These are phyloP conservation scores for Mytilinidion resinicola DNA, from an alignment of 495 filamentous ascomycete species.

Conservation along the genomic window DNA sequence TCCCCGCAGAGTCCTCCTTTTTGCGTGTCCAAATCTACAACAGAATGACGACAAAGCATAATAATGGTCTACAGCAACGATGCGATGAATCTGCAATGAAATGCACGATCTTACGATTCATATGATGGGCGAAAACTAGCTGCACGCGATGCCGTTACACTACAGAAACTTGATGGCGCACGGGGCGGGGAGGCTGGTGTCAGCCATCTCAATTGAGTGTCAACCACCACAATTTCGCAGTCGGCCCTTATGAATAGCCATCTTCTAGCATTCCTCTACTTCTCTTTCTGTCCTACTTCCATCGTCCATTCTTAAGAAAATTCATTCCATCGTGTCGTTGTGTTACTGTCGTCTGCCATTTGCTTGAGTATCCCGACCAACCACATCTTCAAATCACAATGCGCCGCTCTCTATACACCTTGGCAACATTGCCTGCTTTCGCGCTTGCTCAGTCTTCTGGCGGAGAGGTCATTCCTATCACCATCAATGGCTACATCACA, in stretches of 20 bases:
- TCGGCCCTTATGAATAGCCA: neutral
- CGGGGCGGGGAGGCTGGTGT: no score
- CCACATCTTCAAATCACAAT: neutral
- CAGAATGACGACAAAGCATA: no score
- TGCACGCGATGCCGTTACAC: no score
- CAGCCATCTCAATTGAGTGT: neutral
- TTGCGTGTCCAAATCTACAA: no score
- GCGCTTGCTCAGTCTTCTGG: conserved; percentile 1
- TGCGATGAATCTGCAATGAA: no score
- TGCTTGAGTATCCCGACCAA: no score
- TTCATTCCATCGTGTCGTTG: neutral
- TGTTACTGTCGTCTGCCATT: neutral
- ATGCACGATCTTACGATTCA: no score
- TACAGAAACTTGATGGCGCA: no score
- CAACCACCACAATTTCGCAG: neutral
- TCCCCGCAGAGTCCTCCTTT: no score
- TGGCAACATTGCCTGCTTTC: neutral
- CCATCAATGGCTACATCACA: conserved; percentile 1
- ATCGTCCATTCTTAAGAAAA: neutral
- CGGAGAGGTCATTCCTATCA: conserved; percentile 2
- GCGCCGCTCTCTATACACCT: neutral
- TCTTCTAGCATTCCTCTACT: neutral
- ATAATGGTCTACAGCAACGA: no score
- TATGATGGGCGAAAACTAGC: no score
- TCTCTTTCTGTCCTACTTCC: neutral